Percentiles rank a stretch among this genome's conserved stretches.
phyloP scores from a whole-genome alignment of 768 basidiomycete species.

The Termitomyces eurrhizus region DNA sequence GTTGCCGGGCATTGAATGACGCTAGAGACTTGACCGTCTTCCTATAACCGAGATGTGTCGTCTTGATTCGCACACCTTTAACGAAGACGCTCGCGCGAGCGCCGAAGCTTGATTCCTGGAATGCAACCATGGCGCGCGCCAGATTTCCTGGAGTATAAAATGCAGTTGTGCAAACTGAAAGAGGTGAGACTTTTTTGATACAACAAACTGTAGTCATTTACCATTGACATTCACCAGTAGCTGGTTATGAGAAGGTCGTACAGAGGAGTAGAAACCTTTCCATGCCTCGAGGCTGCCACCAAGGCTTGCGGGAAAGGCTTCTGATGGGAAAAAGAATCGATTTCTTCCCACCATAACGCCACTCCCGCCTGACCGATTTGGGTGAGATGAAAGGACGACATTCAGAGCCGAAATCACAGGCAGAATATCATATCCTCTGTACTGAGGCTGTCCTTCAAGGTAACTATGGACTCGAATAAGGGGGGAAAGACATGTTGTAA shows the following conservation, averaged over 20 bases:
- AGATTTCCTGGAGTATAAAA: conserved; percentile 64
- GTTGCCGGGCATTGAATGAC: conserved; percentile 40
- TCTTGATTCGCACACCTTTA: conserved; percentile 60
- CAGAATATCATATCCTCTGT: conserved; percentile 51
- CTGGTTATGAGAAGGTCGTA: conserved; percentile 51
- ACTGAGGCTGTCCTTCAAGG: conserved; percentile 49
- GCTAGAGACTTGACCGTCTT: conserved; percentile 64
- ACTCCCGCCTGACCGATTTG: conserved; percentile 48
- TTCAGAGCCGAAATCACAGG: conserved; percentile 64
- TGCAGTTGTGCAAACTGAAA: conserved; percentile 53
- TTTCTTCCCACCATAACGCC: conserved; percentile 65
- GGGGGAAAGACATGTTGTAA: conserved; percentile 26
- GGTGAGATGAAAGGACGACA: conserved; percentile 54
- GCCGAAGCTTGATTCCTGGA: conserved; percentile 50
- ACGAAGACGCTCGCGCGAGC: conserved; percentile 60
- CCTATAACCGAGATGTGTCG: conserved; percentile 68
- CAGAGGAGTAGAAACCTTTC: conserved; percentile 58
- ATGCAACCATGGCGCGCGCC: conserved; percentile 55
- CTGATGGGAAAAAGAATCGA: conserved; percentile 57
- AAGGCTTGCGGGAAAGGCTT: conserved; percentile 45
- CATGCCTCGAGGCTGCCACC: conserved; percentile 53
- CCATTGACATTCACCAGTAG: conserved; percentile 63
- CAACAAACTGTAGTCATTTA: conserved; percentile 34
- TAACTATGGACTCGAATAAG: conserved; percentile 39
- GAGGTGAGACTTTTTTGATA: conserved; percentile 20